phyloP scores from a whole-genome alignment of 192 early-diverging fungal species.

The Spinellus fusiger region DNA sequence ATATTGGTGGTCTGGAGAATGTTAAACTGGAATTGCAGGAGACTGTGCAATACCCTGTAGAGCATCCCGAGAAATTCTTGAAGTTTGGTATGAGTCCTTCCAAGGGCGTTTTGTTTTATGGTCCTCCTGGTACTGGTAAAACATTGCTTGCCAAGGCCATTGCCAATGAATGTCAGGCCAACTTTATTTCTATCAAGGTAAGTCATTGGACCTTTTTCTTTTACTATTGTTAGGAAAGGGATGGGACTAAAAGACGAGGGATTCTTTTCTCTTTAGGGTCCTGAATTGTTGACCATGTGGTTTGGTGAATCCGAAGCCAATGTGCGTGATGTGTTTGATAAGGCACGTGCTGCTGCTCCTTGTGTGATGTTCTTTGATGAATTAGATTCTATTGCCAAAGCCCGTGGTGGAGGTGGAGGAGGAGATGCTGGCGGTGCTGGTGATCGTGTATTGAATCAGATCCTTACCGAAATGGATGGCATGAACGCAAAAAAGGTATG shows the following conservation, averaged over 20 bases:
- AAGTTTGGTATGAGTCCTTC: constrained; percentile 98
- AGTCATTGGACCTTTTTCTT: background rate
- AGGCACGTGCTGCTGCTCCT: constrained; percentile 94
- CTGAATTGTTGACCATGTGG: constrained; percentile 99
- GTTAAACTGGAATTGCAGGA: constrained; percentile 98
- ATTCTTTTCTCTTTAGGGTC: constrained; percentile 67
- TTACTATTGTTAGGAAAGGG: background rate
- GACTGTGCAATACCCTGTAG: constrained; percentile 98
- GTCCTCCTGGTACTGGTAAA: constrained; percentile 98
- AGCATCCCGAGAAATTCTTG: constrained; percentile 98
- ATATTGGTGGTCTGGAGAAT: constrained; percentile 95
- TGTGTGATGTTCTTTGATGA: constrained; percentile 99
- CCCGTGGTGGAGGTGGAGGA: constrained; percentile 57
- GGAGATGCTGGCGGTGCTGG: constrained; percentile 93
- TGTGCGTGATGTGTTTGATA: constrained; percentile 98
- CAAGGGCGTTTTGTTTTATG: constrained; percentile 98
- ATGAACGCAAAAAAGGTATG: constrained; percentile 94
- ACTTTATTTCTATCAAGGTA: constrained; percentile 97
- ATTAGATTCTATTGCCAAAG: constrained; percentile 96
- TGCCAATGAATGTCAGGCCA: constrained; percentile 99
- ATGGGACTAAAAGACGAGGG: too few species aligned
- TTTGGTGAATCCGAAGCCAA: constrained; percentile 99
- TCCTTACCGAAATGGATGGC: constrained; percentile 99
- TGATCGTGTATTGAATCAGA: constrained; percentile 98
- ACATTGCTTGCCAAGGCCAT: constrained; percentile 98